Evolutionary conservation across 306 rosid species (phyloP), one percentile per base, ranked within the genome.

Genomic region (Astragalus membranaceus): DNA sequence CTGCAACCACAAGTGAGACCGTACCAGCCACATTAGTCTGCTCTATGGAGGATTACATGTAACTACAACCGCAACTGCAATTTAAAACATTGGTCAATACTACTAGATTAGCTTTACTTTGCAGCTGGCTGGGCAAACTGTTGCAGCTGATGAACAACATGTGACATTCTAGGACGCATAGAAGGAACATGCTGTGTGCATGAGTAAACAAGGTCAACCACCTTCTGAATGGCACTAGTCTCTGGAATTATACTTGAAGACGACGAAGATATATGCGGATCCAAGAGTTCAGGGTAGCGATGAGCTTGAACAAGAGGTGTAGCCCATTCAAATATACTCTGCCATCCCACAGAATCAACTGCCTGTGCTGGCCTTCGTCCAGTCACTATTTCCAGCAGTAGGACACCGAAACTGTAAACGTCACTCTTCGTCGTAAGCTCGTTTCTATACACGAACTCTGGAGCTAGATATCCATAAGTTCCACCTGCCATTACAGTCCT

Each of bases 401-500:
- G 79, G 33, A 94, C 99, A 3, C 99, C 99, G 16, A 94, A 94
- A 76, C 99, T 91, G 32, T 94, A 94, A 12, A 94, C 97, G 1
- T 94, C 97, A 33, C 99, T 94, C 84, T 91, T 94, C 0, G 99
- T 91, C 1, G 99, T 94, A 8, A 94, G 92, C 82, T 94, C 99
- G 29, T 94, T 94, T 62, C 97, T 76, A 69, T 91, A 94, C 61
- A 91, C 97, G 51, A 89, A 91, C 72, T 91, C 99, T 0, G 99
- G 99, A 41, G 99, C 99, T 41, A 91, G 99, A 79, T 94, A 94
- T 55, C 97, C 96, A 1, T 91, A 83, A 11, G 99, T 94, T 69
- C 99, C 99, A 9, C 99, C 99, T 10, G 97, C 97, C 95, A 94
- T 94, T 55, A 94, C 90, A 11, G 96, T 91, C 80, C 99, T 86